Evolutionary conservation across 306 rosid species (phyloP).

Genomic region (Rosa rugosa): DNA sequence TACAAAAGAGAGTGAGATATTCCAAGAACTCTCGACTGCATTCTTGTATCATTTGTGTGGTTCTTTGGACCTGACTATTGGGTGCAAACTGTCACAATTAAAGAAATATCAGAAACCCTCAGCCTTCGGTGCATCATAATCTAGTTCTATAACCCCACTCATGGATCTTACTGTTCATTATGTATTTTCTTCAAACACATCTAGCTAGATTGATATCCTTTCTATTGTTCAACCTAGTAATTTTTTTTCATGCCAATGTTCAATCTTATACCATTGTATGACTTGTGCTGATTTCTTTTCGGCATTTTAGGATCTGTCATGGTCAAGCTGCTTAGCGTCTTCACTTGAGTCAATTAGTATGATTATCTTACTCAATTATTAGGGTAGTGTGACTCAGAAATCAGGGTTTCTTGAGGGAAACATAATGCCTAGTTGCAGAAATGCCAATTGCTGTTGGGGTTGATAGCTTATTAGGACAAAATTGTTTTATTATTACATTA

Average conservation of each 20-base stretch:
- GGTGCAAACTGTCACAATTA: not conserved
- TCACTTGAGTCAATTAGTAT: not conserved
- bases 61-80: constrained; percentile 5
- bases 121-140: constrained; percentile 4
- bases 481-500: not conserved
- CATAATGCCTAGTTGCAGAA: not conserved
- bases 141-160: not conserved
- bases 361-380: not conserved
- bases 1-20: constrained; percentile 86
- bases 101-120: not conserved
- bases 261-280: not conserved
- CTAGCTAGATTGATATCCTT: not conserved
- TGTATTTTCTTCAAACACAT: not conserved
- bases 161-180: not conserved
- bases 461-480: not conserved
- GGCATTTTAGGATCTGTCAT: not conserved
- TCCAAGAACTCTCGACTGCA: constrained; percentile 11
- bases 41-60: not conserved
- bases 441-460: not conserved
- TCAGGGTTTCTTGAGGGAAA: not conserved
- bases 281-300: not conserved
- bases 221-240: not conserved
- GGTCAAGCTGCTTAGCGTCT: not conserved
- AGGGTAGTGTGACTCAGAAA: not conserved
- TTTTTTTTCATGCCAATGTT: not conserved